A percentile compares a stretch with the other conserved stretches of the same genome.
phyloP scores from a whole-genome alignment of 2,329 filamentous ascomycete genomes.

The Arthrinium puccinioides region DNA sequence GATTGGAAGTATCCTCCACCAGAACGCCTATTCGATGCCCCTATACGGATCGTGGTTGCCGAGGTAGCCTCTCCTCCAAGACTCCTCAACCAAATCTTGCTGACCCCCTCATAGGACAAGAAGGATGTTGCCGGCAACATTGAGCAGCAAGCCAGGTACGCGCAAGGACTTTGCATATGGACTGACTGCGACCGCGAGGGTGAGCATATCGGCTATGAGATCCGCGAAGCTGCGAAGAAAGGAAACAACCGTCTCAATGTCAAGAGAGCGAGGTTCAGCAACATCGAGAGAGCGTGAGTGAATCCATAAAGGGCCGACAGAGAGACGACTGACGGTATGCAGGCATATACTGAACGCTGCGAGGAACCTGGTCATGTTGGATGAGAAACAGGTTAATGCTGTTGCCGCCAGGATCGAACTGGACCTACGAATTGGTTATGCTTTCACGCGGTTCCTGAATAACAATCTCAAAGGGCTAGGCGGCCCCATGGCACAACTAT shows the following conservation, averaged over 20 bases:
- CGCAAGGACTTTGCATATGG: constrained; percentile 86
- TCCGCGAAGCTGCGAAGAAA: constrained; percentile 70
- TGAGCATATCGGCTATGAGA: constrained; percentile 90
- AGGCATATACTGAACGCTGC: constrained; percentile 86
- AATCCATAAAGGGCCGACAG: neutral
- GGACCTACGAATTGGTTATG: constrained; percentile 84
- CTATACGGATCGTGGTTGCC: constrained; percentile 60
- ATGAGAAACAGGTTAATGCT: constrained; percentile 80
- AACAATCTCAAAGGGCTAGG: constrained; percentile 68
- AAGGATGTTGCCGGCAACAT: constrained; percentile 80
- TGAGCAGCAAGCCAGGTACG: constrained; percentile 63
- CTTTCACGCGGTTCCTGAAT: constrained; percentile 85
- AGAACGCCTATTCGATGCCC: constrained; percentile 71
- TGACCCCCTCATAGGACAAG: constrained; percentile 54
- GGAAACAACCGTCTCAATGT: constrained; percentile 70
- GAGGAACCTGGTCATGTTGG: constrained; percentile 65
- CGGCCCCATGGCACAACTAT: constrained; percentile 53
- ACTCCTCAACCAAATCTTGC: neutral
- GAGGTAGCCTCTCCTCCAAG: constrained; percentile 39
- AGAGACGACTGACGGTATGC: constrained; percentile 7
- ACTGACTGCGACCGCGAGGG: constrained; percentile 98
- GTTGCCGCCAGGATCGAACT: constrained; percentile 86
- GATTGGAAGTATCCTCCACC: constrained; percentile 80
- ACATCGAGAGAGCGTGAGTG: constrained; percentile 79
- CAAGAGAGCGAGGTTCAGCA: constrained; percentile 87